phyloP scores from a whole-genome alignment of 2,329 filamentous ascomycete species.

The Zymoseptoria brevis region DNA sequence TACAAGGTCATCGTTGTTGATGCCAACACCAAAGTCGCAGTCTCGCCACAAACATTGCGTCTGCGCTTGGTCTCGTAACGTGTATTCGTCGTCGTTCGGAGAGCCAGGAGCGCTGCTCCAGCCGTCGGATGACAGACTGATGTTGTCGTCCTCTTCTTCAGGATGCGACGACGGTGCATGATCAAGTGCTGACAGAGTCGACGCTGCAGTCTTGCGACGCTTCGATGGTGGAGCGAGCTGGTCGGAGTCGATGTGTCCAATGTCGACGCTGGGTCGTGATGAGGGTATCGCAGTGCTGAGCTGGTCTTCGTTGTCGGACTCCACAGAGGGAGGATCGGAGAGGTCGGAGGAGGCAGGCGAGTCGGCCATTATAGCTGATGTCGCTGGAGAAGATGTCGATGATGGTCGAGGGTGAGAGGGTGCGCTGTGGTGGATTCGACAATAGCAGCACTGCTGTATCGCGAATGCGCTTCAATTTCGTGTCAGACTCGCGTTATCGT shows the following conservation, averaged over 20 bases:
- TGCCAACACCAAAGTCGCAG: slow-evolving; percentile 40
- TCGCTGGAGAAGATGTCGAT: neutral
- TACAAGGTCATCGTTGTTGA: slow-evolving; percentile 46
- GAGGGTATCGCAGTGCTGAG: slow-evolving; percentile 45
- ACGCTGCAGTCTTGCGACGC: slow-evolving; percentile 30
- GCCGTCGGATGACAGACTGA: slow-evolving; percentile 70
- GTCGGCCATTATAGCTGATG: slow-evolving; percentile 32
- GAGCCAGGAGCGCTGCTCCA: slow-evolving; percentile 63
- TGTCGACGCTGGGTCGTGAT: slow-evolving; percentile 37
- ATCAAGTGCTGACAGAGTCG: slow-evolving; percentile 17
- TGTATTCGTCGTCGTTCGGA: slow-evolving; percentile 38
- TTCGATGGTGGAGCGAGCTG: slow-evolving; percentile 30
- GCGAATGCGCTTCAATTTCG: neutral
- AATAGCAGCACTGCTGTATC: neutral
- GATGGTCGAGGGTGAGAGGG: too few relatives aligned
- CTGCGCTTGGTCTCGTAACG: slow-evolving; percentile 34
- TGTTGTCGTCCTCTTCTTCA: slow-evolving; percentile 47
- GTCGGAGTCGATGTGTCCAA: slow-evolving; percentile 26
- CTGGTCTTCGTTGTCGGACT: slow-evolving; percentile 50
- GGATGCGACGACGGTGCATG: slow-evolving; percentile 31
- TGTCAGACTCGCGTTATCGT: neutral
- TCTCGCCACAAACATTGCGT: slow-evolving; percentile 45
- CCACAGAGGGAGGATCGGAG: slow-evolving; percentile 57
- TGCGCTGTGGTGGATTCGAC: neutral
- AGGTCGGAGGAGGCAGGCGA: slow-evolving; percentile 54